Conservation (phyloP, 176 grass and related monocot species). For the Puya raimondii region DNA sequence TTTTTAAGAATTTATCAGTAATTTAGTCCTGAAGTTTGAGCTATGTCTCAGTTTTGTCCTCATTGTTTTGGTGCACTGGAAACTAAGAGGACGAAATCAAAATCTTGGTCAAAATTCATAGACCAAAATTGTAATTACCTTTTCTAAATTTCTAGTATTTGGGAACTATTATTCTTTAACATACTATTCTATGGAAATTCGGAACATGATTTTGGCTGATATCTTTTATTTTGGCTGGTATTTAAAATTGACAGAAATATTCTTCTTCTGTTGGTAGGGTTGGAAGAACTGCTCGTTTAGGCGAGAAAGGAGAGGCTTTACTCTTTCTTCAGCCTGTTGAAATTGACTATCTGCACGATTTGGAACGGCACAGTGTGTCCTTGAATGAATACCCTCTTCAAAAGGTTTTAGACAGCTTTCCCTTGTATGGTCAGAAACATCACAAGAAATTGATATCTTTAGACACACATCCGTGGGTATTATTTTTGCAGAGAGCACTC, state of each 20-base stretch:
- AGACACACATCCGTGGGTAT: slow-evolving; percentile 88
- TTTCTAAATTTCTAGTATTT: too few species aligned
- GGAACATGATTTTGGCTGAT: not conserved
- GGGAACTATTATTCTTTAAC: too few species aligned
- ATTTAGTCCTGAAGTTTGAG: too few species aligned
- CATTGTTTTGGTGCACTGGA: too few species aligned
- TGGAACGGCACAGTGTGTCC: slow-evolving; percentile 58
- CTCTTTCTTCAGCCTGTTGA: slow-evolving; percentile 90
- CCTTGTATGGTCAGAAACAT: slow-evolving; percentile 38
- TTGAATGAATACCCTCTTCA: slow-evolving; percentile 78
- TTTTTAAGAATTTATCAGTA: too few species aligned
- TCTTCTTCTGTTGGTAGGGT: slow-evolving; percentile 39
- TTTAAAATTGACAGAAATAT: not conserved
- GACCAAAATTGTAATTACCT: too few species aligned
- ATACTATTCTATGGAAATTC: too few species aligned
- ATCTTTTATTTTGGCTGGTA: not conserved
- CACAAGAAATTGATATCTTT: slow-evolving; percentile 59
- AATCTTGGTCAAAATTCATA: too few species aligned
- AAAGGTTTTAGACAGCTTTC: slow-evolving; percentile 71
- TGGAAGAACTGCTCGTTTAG: slow-evolving; percentile 88
- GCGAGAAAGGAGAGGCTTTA: slow-evolving; percentile 84
- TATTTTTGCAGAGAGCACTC: slow-evolving; percentile 64
- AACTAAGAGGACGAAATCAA: too few species aligned
- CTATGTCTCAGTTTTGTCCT: not conserved
- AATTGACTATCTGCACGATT: slow-evolving; percentile 81